Percentiles rank a stretch among this genome's conserved stretches.
phyloP scores from a whole-genome alignment of 2,329 filamentous ascomycete genomes.

The Diplodia corticola region DNA sequence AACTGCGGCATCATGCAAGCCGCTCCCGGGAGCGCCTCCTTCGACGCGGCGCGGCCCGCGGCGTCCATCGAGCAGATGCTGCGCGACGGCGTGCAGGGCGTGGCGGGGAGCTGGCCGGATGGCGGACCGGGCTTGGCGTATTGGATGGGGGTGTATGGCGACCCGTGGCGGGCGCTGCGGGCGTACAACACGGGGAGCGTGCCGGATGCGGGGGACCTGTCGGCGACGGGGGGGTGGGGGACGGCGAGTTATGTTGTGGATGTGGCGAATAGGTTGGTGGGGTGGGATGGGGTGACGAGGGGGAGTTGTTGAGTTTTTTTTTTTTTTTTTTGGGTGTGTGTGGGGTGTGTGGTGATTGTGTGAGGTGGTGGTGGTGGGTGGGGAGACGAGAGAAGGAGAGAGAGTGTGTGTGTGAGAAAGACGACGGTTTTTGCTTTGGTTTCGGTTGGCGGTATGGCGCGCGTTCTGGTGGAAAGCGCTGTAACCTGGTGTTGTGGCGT shows the following conservation, averaged over 20 bases:
- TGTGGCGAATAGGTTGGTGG: slow-evolving; percentile 29
- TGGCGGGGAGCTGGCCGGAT: background rate
- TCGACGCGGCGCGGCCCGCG: slow-evolving; percentile 17
- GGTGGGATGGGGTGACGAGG: slow-evolving; percentile 27
- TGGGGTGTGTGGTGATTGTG: background rate
- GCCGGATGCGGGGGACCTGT: slow-evolving; percentile 7
- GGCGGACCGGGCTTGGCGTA: slow-evolving; percentile 24
- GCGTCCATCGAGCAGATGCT: slow-evolving; percentile 28
- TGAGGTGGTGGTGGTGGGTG: too few relatives aligned
- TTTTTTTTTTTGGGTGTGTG: background rate
- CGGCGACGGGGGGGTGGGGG: slow-evolving; percentile 12
- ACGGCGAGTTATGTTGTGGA: slow-evolving; percentile 27
- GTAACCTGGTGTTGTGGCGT: background rate
- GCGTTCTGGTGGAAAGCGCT: too few relatives aligned
- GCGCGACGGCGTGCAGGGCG: slow-evolving; percentile 26
- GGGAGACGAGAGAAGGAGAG: too few relatives aligned
- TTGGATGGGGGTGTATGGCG: slow-evolving; percentile 12
- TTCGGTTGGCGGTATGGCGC: too few relatives aligned
- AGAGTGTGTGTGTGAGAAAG: too few relatives aligned
- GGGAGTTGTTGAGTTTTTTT: background rate
- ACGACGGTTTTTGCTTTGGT: background rate
- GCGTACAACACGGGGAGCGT: slow-evolving; percentile 24
- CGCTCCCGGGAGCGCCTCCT: slow-evolving; percentile 20
- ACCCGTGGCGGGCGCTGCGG: slow-evolving; percentile 25
- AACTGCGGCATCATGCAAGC: slow-evolving; percentile 29